Evolutionary conservation across 1,139 yeast species (phyloP), one percentile per base, ranked within the genome.

Genomic region (Dujonia santamariae): DNA sequence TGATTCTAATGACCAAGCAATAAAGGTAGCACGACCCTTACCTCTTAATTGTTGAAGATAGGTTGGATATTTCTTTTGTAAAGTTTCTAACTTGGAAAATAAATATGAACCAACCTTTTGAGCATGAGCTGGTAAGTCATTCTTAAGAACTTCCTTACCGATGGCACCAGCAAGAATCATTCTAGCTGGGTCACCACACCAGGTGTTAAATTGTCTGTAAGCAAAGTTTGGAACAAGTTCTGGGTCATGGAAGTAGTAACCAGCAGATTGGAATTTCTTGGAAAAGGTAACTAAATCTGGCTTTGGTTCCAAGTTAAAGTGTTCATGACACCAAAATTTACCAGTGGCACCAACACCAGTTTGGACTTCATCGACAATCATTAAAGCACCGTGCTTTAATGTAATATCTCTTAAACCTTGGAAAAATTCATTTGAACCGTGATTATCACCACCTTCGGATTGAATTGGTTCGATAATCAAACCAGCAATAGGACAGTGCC

Each of bases 341-440:
- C 95, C 95, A 21, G 94, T 81, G 39, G 90, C 90, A 50, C 87
- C 94, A 39, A 84, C 85, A 54, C 95, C 95, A 37, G 94, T 85
- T 63, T 84, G 95, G 39, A 84, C 95, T 62, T 84, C 94, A 54
- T 85, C 94, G 41, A 83, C 77, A 47, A 85, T 85, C 66, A 84
- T 63, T 45, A 82, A 69, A 34, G 84, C 77, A 40, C 76, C 83
- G 58, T 81, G 65, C 54, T 80, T 76, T 54, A 76, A 60, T 40
- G 92, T 81, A 48, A 85, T 58, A 47, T 78, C 81, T 57, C 90
- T 78, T 47, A 84, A 67, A 29, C 86, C 85, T 60, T 82, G 90
- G 82, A 84, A 83, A 63, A 82, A 85, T 26, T 62, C 73, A 20
- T 76, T 70, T 26, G 87, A 78, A 11, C 85, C 94, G 54, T 84